A percentile compares a stretch with the other conserved stretches of the same genome.
These are phyloP conservation scores for Panicum virgatum DNA, from an alignment of 202 grass and related monocot genomes.

Conservation along the genomic window DNA sequence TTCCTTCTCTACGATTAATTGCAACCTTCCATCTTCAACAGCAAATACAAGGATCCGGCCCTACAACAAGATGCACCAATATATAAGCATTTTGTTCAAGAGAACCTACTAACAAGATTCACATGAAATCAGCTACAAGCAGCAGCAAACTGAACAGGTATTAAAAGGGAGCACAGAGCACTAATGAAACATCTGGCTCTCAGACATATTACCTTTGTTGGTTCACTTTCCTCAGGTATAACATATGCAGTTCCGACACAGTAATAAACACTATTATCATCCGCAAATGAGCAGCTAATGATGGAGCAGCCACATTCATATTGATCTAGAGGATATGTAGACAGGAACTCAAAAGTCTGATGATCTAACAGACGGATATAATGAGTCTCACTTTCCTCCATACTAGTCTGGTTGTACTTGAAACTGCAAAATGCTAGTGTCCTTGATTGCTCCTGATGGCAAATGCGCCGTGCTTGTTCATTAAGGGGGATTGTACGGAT, in stretches of 20 bases:
- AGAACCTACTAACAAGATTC: background rate
- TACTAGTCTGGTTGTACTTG: constrained; percentile 55
- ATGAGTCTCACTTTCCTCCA: constrained; percentile 90
- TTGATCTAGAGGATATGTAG: constrained; percentile 70
- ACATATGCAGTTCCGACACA: constrained; percentile 97
- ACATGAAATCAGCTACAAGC: background rate
- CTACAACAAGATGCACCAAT: constrained; percentile 46
- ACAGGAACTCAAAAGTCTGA: constrained; percentile 89
- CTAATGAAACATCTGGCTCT: background rate
- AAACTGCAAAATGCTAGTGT: constrained; percentile 88
- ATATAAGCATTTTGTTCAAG: constrained; percentile 16
- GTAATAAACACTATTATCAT: constrained; percentile 91
- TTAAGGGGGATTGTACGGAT: constrained; percentile 91
- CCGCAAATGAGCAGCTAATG: constrained; percentile 87
- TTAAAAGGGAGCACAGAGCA: background rate
- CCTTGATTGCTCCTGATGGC: constrained; percentile 88
- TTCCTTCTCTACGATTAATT: constrained; percentile 95
- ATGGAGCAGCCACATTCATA: constrained; percentile 92
- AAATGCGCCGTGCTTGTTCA: constrained; percentile 93
- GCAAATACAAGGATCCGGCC: constrained; percentile 88
- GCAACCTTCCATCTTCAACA: constrained; percentile 90
- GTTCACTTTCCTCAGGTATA: constrained; percentile 97
- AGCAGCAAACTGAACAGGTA: background rate
- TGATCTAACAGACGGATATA: constrained; percentile 84
- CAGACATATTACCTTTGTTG: constrained; percentile 65